phyloP scores from a whole-genome alignment of 164 flowering plant genomes.

The Aristolochia californica region DNA sequence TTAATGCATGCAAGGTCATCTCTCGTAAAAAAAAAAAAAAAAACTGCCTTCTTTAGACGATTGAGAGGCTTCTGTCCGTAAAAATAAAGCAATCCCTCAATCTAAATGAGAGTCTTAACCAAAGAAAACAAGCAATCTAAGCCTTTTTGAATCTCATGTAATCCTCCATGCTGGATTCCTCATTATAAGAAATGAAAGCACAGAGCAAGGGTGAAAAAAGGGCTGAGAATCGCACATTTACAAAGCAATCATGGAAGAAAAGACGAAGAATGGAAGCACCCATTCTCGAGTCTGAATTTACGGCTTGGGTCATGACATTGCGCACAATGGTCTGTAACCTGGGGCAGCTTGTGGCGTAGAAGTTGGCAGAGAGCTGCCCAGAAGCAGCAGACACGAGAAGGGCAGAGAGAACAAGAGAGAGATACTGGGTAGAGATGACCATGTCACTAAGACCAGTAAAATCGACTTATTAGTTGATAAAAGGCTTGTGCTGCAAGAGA shows the following conservation, averaged over 20 bases:
- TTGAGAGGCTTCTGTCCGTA: too few species aligned
- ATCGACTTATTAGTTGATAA: background rate
- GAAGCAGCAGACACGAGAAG: slow-evolving; percentile 10
- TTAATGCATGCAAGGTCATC: too few species aligned
- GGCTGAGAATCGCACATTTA: slow-evolving; percentile 9
- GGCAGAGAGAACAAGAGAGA: slow-evolving; percentile 7
- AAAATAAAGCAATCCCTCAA: too few species aligned
- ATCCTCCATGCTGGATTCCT: too few species aligned
- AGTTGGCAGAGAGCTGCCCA: slow-evolving; percentile 40
- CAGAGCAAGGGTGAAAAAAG: too few species aligned
- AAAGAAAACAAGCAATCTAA: too few species aligned
- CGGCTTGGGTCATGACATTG: slow-evolving; percentile 21
- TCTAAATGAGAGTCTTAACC: too few species aligned
- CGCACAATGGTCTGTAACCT: slow-evolving; percentile 27
- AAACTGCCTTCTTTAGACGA: too few species aligned
- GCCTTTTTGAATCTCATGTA: too few species aligned
- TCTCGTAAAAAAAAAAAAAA: too few species aligned
- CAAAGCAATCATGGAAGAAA: slow-evolving; percentile 25
- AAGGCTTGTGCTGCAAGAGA: background rate
- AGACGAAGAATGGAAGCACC: slow-evolving; percentile 22
- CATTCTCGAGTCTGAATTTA: slow-evolving; percentile 9
- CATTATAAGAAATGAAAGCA: too few species aligned
- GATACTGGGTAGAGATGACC: background rate
- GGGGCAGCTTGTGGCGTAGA: slow-evolving; percentile 38
- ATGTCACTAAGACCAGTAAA: background rate